Evolutionary conservation across 2,329 filamentous ascomycete species (phyloP), one percentile per base, ranked within the genome.

Genomic region (Simplicillium sp.): DNA sequence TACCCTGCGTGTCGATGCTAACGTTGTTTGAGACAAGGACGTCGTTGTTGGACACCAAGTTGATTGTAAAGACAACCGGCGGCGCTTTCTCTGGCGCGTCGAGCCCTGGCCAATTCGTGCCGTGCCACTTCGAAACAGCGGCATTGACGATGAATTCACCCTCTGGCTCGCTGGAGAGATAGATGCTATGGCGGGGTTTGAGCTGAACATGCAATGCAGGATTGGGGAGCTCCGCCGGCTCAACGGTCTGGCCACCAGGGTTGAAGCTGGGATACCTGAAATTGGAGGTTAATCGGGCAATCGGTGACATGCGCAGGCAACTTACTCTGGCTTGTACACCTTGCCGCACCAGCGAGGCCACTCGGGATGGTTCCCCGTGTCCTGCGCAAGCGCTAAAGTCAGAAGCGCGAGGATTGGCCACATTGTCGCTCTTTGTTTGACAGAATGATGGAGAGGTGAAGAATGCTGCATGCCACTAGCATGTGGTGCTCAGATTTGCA

Each of bases 261-360:
- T 68, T 59, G 43, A 68, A 71, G 37, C 58, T 61, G 1, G 64
- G 60, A 41, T 59, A 57, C 32, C 59, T 60, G 34, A 2, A 29
- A 38, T 12, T 11, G 33, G n/a, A 6, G 20, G 16, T 34, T 18
- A 13, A 13, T 37, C n/a, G 20, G 20, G 20, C 9, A n/a, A 6
- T 25, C 20, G 9, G 6, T 25, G 20, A 25, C 20, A 25, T 25
- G 9, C 6, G 9, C 20, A 9, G 20, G 20, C 6, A 9, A 35
- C 47, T 39, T 53, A 69, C 54, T 63, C 62, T 7, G 61, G 45
- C 46, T 68, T 46, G 46, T 71, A 70, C 4, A 62, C 66, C 40
- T 70, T 70, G 14, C 67, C 67, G 43, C 67, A 71, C 67, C 66
- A 70, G 35, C 66, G 54, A 11, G 60, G 60, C 65, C 62, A 66